Base-by-base conservation (phyloP, 2,329 filamentous ascomycete genomes). In the Phialocephala sp. region DNA sequence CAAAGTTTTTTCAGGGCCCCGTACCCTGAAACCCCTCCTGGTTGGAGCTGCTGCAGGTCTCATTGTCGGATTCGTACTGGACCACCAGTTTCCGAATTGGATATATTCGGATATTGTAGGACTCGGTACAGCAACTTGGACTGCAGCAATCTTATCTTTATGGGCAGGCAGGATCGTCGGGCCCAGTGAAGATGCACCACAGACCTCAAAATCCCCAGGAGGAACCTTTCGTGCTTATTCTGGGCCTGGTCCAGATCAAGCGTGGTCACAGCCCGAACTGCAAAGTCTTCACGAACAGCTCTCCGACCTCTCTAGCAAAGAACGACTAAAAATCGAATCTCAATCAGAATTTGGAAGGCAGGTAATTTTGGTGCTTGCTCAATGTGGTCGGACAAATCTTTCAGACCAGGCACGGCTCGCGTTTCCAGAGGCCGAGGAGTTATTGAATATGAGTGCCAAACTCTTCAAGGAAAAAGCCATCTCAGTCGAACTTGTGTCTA, bases 1-100 rank as follows among this genome's bases (percentile, higher is more conserved):
- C 12, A 82, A 82, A 71, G 84, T 85, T 32, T 85, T 84, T 70
- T 79, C 80, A 3, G 83, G 83, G 0, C 79, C 82, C 0, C 78
- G 81, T 63, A 82, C 81, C 0, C 74, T 85, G 61, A 82, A 81
- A 69, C 82, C 82, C 12, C 76, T 85, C 8, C 69, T 84, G 9
- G 71, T 77, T 24, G 82, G 81, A n/a, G 77, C 80, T 4, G 63
- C 77, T 24, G 62, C 84, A 35, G 84, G 83, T 15, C 73, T 86
- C 8, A 72, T 80, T 1, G 61, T 83, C 4, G 84, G 83, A 12
- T 79, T 82, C 43, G 74, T 80, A 3, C 74, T 86, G 9, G 79
- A 78, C 27, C 65, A 76, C 45, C 66, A 76, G 14, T 62, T 76
- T 9, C 77, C 79, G 1, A 27, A 75, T 0, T 84, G 81, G 66